Evolutionary conservation across 306 rosid genomes (phyloP).

Genomic region (Mucuna pruriens): DNA sequence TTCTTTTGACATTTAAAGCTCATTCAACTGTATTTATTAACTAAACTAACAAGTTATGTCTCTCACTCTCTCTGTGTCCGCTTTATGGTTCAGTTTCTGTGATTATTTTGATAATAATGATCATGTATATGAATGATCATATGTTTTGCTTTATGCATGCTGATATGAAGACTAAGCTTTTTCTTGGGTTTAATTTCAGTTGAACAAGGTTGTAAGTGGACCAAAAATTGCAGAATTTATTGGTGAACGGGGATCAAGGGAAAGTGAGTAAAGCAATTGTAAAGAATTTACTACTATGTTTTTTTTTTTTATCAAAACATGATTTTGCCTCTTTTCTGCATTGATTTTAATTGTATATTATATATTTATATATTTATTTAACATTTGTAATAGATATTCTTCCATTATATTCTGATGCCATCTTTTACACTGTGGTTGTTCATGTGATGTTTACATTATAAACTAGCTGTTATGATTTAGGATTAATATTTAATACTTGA

Average conservation of each 20-base stretch:
- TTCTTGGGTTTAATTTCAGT: constrained; percentile 51
- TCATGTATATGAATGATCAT: neutral
- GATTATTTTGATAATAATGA: constrained; percentile 15
- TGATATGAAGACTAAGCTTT: neutral
- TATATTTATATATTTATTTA: constrained; percentile 1
- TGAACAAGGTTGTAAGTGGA: constrained; percentile 88
- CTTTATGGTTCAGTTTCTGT: constrained; percentile 8
- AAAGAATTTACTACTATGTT: neutral
- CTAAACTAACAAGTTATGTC: neutral
- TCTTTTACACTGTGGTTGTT: neutral
- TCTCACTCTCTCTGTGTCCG: neutral
- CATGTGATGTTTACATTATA: neutral
- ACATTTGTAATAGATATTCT: neutral
- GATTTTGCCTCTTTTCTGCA: neutral
- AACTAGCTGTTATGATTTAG: neutral
- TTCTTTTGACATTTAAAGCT: constrained; percentile 20
- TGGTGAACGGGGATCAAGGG: constrained; percentile 89
- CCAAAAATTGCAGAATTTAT: constrained; percentile 78
- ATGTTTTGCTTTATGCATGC: constrained; percentile 11
- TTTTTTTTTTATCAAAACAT: constrained; percentile 6
- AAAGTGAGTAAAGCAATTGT: constrained; percentile 68
- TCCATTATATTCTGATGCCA: constrained; percentile 19
- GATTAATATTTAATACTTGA: constrained; percentile 19
- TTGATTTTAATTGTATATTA: neutral
- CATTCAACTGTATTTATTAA: constrained; percentile 8